Percentiles rank a stretch among this genome's conserved stretches.
Evolutionary conservation across 805 yeast genomes (phyloP).

Genomic region (Candida ovalis): DNA sequence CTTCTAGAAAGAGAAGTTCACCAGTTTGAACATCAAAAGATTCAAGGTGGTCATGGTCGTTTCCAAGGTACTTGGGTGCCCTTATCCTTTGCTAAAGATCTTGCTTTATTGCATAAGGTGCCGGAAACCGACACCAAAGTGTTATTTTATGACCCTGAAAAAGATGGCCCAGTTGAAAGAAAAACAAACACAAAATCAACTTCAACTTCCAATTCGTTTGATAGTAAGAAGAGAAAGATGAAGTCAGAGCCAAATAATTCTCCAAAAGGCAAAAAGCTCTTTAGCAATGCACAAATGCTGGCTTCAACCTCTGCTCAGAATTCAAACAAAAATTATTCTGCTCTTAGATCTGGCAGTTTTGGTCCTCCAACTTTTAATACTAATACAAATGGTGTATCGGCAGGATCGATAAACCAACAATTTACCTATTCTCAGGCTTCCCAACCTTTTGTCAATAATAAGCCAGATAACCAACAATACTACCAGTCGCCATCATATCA

Average conservation of each 20-base stretch:
- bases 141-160: constrained; percentile 49
- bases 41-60: constrained; percentile 83
- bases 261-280: constrained; percentile 9
- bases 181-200: constrained; percentile 29
- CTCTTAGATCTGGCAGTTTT: neutral
- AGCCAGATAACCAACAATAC: constrained; percentile 5
- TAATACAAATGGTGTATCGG: neutral
- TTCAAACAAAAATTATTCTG: neutral
- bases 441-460: constrained; percentile 6
- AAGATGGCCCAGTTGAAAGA: constrained; percentile 40
- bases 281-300: constrained; percentile 2
- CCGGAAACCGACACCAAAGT: constrained; percentile 50
- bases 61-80: constrained; percentile 91
- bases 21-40: constrained; percentile 61
- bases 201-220: constrained; percentile 12
- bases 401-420: constrained; percentile 3
- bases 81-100: constrained; percentile 54
- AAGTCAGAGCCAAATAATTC: constrained; percentile 26
- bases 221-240: constrained; percentile 29
- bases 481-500: constrained; percentile 6
- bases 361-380: constrained; percentile 16
- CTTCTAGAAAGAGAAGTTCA: constrained; percentile 74
- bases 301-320: neutral
- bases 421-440: constrained; percentile 16
- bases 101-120: constrained; percentile 50